Evolutionary conservation across 108 stramenopile genomes (phyloP), one percentile per base, ranked within the genome.

Genomic region (Fistulifera solaris): DNA sequence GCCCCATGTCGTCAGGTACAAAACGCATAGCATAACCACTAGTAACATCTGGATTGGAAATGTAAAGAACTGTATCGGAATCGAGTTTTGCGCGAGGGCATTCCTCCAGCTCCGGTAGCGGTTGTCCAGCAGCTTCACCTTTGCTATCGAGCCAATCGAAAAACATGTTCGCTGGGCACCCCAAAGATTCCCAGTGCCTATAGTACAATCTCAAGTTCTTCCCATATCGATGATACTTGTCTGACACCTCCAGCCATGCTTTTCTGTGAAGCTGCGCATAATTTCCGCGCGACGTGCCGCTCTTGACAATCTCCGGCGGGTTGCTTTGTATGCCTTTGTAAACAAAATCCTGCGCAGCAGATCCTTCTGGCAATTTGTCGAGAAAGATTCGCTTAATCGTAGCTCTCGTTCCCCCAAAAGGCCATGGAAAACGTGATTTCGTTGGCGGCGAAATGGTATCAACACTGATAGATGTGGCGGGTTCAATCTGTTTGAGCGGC

Each of bases 191-290:
- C 82, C 77, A 90, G 45, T 81, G 83, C 66, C 80, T 77, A 48
- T 85, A 89, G 66, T 94, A 94, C 46, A 86, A 45, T 38, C 92
- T 61, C 24, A 94, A 60, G 54, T 94, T 78, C 62, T 94, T 94
- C 17, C 83, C 87, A 54, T 94, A 94, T 22, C 92, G 73, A 54
- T 94, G 92, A 40, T 87, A 69, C 38, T 75, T 75, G 52, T 91
- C 89, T 39, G 71, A 68, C 1, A 91, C 89, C 55, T 91, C 89
- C 19, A 91, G 62, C 86, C 86, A 87, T 3, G 86, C 86, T 43
- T 83, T 83, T 7, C 86, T 65, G 49, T 87, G 81, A 23, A 87
- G 52, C 22, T 67, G 64, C 1, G 73, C 74, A 40, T 76, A 70
- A 49, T 87, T 87, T 22, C 80, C 82, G 7, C 81, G 61, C 16